Evolutionary conservation across 352 stramenopile species (phyloP), one percentile per base, ranked within the genome.

Genomic region (Phytophthora sp.): DNA sequence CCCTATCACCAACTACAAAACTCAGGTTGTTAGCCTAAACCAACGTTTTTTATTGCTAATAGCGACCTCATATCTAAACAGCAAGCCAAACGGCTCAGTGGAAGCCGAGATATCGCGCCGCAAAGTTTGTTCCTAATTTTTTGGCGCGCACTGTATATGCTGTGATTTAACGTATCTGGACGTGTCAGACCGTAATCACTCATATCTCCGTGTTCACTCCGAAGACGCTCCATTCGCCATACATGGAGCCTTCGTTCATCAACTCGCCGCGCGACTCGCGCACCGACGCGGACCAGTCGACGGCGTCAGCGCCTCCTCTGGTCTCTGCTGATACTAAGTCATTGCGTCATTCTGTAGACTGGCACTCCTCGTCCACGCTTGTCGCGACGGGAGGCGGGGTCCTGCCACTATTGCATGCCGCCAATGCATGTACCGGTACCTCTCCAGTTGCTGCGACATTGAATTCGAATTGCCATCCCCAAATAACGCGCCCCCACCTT

Each of bases 351-450:
- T n/a, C 13, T 33, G 20, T 29, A 15, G 6, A 55, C n/a, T 62
- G 39, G 51, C 16, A 26, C 7, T 21, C 33, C 11, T 21, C 54
- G 15, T 20, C 30, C 4, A 2, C n/a, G 7, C 9, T 4, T 26
- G n/a, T 26, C 26, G 18, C 26, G 30, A 12, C 23, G 9, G 13
- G 24, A 18, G 18, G 20, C 30, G 41, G 26, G 3, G 64, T 72
- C 21, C 44, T 69, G 21, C 57, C 64, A 27, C 36, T 72, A 35
- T 38, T 72, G 21, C 57, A 18, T 29, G 64, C 64, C 18, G 51
- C 44, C 36, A 68, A 55, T 47, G 57, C 50, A 7, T 49, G 27
- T 49, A 62, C 44, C 26, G 36, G 29, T 53, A 46, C 58, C n/a
- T 3, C 2, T 31, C 30, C 59, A 47, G 44, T 23, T 20, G 20